These are phyloP conservation scores for Fusarium clavum DNA, from an alignment of 2,329 filamentous ascomycete species.

Conservation along the genomic window DNA sequence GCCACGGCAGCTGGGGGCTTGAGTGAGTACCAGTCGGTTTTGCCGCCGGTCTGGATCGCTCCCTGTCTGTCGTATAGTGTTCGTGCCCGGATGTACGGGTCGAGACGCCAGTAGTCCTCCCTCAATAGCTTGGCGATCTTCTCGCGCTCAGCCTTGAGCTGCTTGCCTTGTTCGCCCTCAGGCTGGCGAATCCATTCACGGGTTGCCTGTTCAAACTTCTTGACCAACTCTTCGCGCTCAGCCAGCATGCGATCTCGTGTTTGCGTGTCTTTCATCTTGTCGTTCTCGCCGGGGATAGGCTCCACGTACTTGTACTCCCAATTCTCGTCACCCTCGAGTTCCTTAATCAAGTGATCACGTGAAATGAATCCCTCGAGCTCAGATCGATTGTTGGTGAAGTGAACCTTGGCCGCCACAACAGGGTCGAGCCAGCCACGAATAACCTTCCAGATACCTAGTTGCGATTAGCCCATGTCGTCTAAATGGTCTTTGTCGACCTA, in stretches of 20 bases:
- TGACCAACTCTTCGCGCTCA: constrained; percentile 73
- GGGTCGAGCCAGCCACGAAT: constrained; percentile 97
- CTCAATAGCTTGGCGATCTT: constrained; percentile 72
- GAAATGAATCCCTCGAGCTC: constrained; percentile 85
- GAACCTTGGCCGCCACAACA: constrained; percentile 92
- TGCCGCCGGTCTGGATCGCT: constrained; percentile 74
- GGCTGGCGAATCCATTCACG: constrained; percentile 74
- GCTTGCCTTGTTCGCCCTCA: constrained; percentile 57
- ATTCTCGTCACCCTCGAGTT: constrained; percentile 86
- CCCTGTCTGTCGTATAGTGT: constrained; percentile 88
- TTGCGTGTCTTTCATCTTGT: constrained; percentile 72
- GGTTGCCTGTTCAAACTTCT: constrained; percentile 79
- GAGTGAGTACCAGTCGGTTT: constrained; percentile 75
- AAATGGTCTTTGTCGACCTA: constrained; percentile 54
- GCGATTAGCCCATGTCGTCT: constrained; percentile 13
- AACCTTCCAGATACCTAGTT: constrained; percentile 88
- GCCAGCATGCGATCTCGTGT: constrained; percentile 72
- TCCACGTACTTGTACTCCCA: constrained; percentile 88
- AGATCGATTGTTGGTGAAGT: constrained; percentile 86
- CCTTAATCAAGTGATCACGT: constrained; percentile 76
- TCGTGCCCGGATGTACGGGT: constrained; percentile 86
- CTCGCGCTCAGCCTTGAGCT: constrained; percentile 68
- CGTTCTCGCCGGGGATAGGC: constrained; percentile 80
- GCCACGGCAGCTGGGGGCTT: constrained; percentile 32
- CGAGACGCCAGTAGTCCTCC: constrained; percentile 87